Evolutionary conservation across 805 yeast genomes (phyloP).

Genomic region (Ogataea nakhonphanomensis): DNA sequence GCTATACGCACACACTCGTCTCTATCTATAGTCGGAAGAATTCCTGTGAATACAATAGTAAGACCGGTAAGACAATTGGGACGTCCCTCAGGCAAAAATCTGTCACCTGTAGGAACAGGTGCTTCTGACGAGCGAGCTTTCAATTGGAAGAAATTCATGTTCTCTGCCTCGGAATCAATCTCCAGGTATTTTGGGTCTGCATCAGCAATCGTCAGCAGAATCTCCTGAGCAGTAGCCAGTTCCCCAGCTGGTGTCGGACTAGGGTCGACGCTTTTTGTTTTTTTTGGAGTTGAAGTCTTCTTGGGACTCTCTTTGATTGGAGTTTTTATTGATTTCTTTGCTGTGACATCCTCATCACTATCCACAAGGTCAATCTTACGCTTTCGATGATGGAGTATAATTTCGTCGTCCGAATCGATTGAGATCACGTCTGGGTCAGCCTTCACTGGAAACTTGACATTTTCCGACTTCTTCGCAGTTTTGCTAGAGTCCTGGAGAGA

Average conservation of each 20-base stretch:
- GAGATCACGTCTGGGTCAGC: not conserved
- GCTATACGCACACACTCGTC: slow-evolving; percentile 73
- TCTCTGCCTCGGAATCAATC: slow-evolving; percentile 43
- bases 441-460: too few relatives aligned
- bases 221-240: slow-evolving; percentile 46
- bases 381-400: not conserved
- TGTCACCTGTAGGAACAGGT: slow-evolving; percentile 34
- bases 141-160: slow-evolving; percentile 51
- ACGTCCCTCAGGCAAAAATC: slow-evolving; percentile 72
- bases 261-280: not conserved
- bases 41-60: slow-evolving; percentile 92
- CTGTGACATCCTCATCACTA: slow-evolving; percentile 3
- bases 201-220: slow-evolving; percentile 66
- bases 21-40: slow-evolving; percentile 74
- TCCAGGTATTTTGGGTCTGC: slow-evolving; percentile 49
- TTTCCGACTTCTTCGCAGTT: not conserved
- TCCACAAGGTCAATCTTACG: slow-evolving; percentile 4
- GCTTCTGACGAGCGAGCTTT: slow-evolving; percentile 42
- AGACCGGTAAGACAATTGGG: slow-evolving; percentile 86
- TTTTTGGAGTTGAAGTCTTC: slow-evolving; percentile 5
- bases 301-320: slow-evolving; percentile 7
- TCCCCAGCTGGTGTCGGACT: not conserved
- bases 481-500: not conserved
- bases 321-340: not conserved
- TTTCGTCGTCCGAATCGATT: slow-evolving; percentile 7